Evolutionary conservation across 2,329 filamentous ascomycete species (phyloP).

Genomic region (Penicillium polonicum): DNA sequence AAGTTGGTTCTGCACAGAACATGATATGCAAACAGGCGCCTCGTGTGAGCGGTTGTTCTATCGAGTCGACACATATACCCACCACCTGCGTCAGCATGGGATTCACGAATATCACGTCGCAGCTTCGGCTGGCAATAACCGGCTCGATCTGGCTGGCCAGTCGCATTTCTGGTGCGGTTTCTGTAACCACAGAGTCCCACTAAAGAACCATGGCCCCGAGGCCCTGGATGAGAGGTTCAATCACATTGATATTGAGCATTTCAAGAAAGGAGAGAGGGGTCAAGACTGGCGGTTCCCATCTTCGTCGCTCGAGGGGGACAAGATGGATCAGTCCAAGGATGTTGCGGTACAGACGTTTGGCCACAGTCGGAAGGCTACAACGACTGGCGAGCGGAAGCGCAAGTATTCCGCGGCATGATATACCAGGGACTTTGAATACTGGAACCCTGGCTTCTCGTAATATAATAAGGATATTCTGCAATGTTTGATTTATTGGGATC

Average conservation of each 20-base stretch:
- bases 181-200: slow-evolving; percentile 59
- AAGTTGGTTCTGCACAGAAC: slow-evolving; percentile 67
- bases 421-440: neutral
- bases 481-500: neutral
- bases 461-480: slow-evolving; percentile 6
- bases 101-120: slow-evolving; percentile 32
- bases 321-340: neutral
- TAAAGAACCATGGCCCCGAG: slow-evolving; percentile 51
- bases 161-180: slow-evolving; percentile 85
- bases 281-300: slow-evolving; percentile 34
- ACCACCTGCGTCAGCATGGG: slow-evolving; percentile 59
- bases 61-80: slow-evolving; percentile 58
- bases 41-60: slow-evolving; percentile 61
- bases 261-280: slow-evolving; percentile 40
- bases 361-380: neutral
- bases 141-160: slow-evolving; percentile 64
- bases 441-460: neutral
- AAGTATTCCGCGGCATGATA: slow-evolving; percentile 7
- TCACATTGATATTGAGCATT: slow-evolving; percentile 67
- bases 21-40: slow-evolving; percentile 22
- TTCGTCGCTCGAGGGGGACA: neutral
- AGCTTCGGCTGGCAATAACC: slow-evolving; percentile 50
- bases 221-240: slow-evolving; percentile 64
- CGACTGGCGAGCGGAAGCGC: slow-evolving; percentile 11
- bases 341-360: neutral